Conservation (phyloP, 805 yeast species). For the Clavispora asparagi region DNA sequence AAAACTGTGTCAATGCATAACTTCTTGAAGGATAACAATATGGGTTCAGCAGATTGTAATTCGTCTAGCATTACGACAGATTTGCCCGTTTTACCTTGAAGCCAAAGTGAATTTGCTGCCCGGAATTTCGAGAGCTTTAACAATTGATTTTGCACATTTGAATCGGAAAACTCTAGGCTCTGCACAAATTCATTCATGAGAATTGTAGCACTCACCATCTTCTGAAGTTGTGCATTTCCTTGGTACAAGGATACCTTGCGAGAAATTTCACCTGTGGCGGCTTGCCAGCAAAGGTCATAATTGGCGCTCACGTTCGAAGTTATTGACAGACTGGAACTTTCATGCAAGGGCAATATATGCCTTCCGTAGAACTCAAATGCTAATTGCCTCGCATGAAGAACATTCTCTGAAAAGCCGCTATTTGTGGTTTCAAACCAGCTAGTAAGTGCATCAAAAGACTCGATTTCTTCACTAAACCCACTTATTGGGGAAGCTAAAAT, state of each 20-base stretch:
- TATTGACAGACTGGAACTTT: neutral
- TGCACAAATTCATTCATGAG: constrained; percentile 36
- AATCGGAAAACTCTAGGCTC: neutral
- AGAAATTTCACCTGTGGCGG: constrained; percentile 33
- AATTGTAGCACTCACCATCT: constrained; percentile 46
- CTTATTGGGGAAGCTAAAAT: constrained; percentile 14
- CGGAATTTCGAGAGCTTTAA: constrained; percentile 23
- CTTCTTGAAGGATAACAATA: constrained; percentile 11
- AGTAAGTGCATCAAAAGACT: constrained; percentile 1
- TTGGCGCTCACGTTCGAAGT: neutral
- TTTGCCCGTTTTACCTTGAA: constrained; percentile 46
- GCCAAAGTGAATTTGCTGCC: constrained; percentile 63
- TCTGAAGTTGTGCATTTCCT: constrained; percentile 36
- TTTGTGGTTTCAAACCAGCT: constrained; percentile 10
- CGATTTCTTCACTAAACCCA: constrained; percentile 5
- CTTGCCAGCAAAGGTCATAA: constrained; percentile 15
- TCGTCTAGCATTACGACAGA: constrained; percentile 52
- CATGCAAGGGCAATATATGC: neutral
- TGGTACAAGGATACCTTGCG: constrained; percentile 25
- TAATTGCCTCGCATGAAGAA: constrained; percentile 39
- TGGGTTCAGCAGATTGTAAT: constrained; percentile 9
- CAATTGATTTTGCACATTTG: constrained; percentile 9
- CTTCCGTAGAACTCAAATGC: constrained; percentile 23
- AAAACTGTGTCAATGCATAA: constrained; percentile 18
- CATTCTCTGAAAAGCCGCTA: constrained; percentile 9